A percentile compares a stretch with the other conserved stretches of the same genome.
phyloP scores from a whole-genome alignment of 148 eudicot species.

The Vaccinium vitisidaea region DNA sequence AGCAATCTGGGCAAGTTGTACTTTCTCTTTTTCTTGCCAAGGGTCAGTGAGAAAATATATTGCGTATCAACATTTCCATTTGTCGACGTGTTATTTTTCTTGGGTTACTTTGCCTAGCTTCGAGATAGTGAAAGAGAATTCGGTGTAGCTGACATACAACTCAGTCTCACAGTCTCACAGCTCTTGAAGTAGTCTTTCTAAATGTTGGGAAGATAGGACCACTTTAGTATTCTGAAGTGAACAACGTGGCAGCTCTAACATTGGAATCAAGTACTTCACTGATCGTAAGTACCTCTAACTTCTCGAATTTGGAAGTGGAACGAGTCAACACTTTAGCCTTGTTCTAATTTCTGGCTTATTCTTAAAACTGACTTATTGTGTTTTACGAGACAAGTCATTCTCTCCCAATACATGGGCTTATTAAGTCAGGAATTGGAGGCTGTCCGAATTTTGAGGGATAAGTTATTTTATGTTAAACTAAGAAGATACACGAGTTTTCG shows the following conservation, averaged over 20 bases:
- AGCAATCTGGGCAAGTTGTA: background rate
- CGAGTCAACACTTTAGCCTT: too few relatives aligned
- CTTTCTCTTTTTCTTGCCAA: too few relatives aligned
- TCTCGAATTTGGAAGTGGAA: too few relatives aligned
- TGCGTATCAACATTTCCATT: background rate
- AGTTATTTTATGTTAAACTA: too few relatives aligned
- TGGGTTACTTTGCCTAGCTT: conserved; percentile 63
- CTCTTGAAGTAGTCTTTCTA: conserved; percentile 81
- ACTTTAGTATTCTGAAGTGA: conserved; percentile 63
- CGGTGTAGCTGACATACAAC: conserved; percentile 68
- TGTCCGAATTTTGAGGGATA: too few relatives aligned
- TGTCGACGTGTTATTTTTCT: background rate
- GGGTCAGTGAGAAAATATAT: background rate
- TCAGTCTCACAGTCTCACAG: conserved; percentile 68
- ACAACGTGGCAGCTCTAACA: conserved; percentile 39
- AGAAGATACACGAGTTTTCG: too few relatives aligned
- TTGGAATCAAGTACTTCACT: conserved; percentile 50
- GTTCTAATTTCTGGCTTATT: too few relatives aligned
- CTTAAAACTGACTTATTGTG: too few relatives aligned
- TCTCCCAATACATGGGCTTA: too few relatives aligned
- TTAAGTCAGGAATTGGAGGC: too few relatives aligned
- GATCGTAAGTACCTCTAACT: too few relatives aligned
- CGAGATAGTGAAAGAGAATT: conserved; percentile 64
- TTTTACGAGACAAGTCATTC: too few relatives aligned
- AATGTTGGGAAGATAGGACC: conserved; percentile 73